Evolutionary conservation across 768 basidiomycete species (phyloP).

Genomic region (Lactarius trivialis): DNA sequence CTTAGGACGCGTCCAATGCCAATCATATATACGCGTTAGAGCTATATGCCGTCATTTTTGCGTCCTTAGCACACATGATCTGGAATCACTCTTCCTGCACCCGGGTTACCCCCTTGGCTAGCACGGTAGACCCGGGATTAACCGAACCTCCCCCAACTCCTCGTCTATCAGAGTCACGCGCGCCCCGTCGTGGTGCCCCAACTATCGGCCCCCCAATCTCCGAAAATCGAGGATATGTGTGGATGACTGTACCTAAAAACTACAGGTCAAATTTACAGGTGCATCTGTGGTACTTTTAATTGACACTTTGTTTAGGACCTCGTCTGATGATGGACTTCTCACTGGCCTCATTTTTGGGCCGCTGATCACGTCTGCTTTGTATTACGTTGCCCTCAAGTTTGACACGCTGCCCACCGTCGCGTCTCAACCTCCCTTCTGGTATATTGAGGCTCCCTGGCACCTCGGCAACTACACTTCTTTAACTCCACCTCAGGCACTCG

Average conservation of each 20-base stretch:
- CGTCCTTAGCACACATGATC: slow-evolving; percentile 18
- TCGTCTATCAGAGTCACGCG: slow-evolving; percentile 38
- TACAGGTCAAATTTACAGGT: slow-evolving; percentile 46
- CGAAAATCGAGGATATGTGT: slow-evolving; percentile 62
- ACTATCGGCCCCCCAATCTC: slow-evolving; percentile 32
- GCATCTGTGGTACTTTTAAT: background rate
- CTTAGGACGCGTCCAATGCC: background rate
- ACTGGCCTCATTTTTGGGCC: slow-evolving; percentile 83
- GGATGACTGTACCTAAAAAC: slow-evolving; percentile 90
- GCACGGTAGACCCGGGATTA: background rate
- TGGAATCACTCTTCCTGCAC: slow-evolving; percentile 19
- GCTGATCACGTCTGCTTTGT: slow-evolving; percentile 63
- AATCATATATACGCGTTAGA: slow-evolving; percentile 12
- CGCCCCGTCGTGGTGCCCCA: slow-evolving; percentile 37
- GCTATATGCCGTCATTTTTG: slow-evolving; percentile 16
- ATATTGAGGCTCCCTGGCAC: slow-evolving; percentile 64
- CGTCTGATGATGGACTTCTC: slow-evolving; percentile 77
- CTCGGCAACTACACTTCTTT: slow-evolving; percentile 40
- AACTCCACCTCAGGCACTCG: slow-evolving; percentile 46
- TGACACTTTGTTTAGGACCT: slow-evolving; percentile 45
- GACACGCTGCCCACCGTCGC: slow-evolving; percentile 25
- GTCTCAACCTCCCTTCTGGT: slow-evolving; percentile 57
- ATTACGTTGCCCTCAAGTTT: slow-evolving; percentile 44
- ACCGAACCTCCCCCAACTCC: slow-evolving; percentile 12
- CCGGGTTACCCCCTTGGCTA: background rate